Conservation (phyloP, 257 asterid species). For the Przewalskia tangutica region DNA sequence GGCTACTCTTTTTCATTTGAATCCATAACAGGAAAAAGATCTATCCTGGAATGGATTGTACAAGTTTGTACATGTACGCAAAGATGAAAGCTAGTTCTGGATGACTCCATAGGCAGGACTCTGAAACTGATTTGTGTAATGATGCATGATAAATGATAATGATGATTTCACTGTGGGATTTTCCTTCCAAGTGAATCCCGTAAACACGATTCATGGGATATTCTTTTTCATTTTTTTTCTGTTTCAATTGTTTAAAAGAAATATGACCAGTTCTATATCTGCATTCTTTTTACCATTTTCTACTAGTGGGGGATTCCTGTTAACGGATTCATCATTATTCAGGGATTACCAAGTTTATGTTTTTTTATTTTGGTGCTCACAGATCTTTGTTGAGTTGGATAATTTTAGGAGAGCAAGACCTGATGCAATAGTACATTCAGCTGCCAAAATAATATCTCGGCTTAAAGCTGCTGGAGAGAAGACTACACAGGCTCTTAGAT, state of each 20-base stretch:
- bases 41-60: neutral
- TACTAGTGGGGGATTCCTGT: neutral
- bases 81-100: neutral
- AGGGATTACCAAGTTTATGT: neutral
- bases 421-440: conserved; percentile 94
- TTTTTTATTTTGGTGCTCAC: conserved; percentile 10
- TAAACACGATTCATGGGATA: neutral
- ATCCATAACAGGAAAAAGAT: neutral
- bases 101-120: neutral
- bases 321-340: neutral
- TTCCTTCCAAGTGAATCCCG: neutral
- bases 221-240: neutral
- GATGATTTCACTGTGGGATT: neutral
- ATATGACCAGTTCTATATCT: neutral
- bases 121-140: neutral
- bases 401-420: conserved; percentile 83
- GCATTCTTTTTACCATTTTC: conserved; percentile 8
- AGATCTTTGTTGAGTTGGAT: conserved; percentile 68
- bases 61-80: neutral
- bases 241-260: neutral
- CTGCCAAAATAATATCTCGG: conserved; percentile 73
- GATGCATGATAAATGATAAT: neutral
- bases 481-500: conserved; percentile 81
- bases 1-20: neutral
- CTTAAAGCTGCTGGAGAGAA: conserved; percentile 91